phyloP scores from a whole-genome alignment of 2,329 filamentous ascomycete species.

The Chaetomium sp. region DNA sequence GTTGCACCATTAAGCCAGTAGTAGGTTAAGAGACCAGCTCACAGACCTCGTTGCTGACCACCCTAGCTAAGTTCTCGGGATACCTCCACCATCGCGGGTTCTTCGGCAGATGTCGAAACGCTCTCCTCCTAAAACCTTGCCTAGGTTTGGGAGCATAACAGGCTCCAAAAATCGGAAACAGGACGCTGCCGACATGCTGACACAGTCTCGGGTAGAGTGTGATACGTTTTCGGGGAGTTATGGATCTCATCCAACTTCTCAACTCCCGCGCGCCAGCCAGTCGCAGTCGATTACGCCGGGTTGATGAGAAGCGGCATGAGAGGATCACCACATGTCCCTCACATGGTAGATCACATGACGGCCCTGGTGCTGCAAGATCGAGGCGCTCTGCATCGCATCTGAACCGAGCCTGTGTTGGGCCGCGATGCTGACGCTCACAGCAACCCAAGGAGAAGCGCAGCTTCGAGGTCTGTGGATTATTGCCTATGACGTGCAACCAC shows the following conservation, averaged over 20 bases:
- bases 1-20: not conserved
- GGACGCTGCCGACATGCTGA: not conserved
- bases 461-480: not conserved
- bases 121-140: not conserved
- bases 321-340: not conserved
- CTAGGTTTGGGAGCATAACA: not conserved
- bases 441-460: not conserved
- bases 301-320: not conserved
- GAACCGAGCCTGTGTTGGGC: not conserved
- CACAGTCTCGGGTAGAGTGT: conserved; percentile 7
- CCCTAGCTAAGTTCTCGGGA: not conserved
- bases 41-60: conserved; percentile 12
- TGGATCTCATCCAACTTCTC: not conserved
- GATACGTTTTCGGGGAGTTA: not conserved
- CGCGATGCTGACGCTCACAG: not conserved
- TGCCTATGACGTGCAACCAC: conserved; percentile 4
- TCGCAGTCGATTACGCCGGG: not conserved
- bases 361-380: not conserved
- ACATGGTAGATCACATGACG: conserved; percentile 8
- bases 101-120: not conserved
- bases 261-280: not conserved
- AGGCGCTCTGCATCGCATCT: not conserved
- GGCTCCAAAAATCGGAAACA: not conserved
- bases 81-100: not conserved
- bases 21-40: not conserved